Conservation (phyloP, 345 rosid genomes). For the Moringa oleifera region DNA sequence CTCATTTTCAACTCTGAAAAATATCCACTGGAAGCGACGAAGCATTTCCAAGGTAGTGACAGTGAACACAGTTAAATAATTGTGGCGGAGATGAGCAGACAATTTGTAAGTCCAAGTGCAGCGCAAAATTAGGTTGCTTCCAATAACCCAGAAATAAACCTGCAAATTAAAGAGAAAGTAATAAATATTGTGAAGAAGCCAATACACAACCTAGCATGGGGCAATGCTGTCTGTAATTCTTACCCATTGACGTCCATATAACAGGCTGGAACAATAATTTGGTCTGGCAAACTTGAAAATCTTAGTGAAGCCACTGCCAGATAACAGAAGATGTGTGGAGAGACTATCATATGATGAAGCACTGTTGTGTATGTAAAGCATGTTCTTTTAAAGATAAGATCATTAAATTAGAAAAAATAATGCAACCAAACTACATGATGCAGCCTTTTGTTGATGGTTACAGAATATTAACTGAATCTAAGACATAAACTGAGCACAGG, state of each 20-base stretch:
- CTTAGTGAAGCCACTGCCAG: slow-evolving; percentile 84
- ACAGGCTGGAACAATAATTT: slow-evolving; percentile 39
- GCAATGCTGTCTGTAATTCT: slow-evolving; percentile 15
- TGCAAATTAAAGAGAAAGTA: slow-evolving; percentile 23
- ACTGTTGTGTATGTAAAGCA: neutral
- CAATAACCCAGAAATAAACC: slow-evolving; percentile 89
- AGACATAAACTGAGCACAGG: too few species aligned
- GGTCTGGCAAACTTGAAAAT: slow-evolving; percentile 79
- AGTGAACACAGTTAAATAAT: slow-evolving; percentile 72
- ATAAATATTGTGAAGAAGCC: slow-evolving; percentile 27
- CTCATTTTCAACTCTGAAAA: slow-evolving; percentile 90
- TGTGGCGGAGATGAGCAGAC: slow-evolving; percentile 93
- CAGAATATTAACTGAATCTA: too few species aligned
- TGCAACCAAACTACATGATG: too few species aligned
- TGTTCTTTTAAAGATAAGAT: too few species aligned
- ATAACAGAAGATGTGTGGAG: too few species aligned
- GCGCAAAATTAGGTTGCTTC: slow-evolving; percentile 80
- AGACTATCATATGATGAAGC: neutral
- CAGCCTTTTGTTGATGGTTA: too few species aligned
- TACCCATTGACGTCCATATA: slow-evolving; percentile 85
- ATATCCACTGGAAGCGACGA: slow-evolving; percentile 90
- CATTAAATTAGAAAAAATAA: too few species aligned
- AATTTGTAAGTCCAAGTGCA: slow-evolving; percentile 98
- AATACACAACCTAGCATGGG: too few species aligned
- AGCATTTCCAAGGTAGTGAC: slow-evolving; percentile 77